Evolutionary conservation across 345 rosid species (phyloP).

Genomic region (Sonneratia alba): DNA sequence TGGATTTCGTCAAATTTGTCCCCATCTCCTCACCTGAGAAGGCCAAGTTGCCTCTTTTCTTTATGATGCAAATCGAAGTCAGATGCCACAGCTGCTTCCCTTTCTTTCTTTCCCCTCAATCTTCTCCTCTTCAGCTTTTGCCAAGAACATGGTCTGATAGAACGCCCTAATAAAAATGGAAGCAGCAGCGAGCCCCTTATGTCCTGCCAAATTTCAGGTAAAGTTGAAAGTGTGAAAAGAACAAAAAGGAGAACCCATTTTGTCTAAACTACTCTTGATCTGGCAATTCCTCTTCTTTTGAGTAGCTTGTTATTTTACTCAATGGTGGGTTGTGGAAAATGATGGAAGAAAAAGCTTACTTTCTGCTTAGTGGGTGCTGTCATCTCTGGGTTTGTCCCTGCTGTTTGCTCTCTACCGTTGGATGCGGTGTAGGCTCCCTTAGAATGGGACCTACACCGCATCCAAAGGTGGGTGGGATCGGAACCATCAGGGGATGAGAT

Average conservation of each 20-base stretch:
- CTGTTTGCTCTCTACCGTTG: too few relatives aligned
- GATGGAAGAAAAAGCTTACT: background rate
- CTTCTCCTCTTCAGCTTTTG: slow-evolving; percentile 16
- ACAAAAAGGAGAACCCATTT: background rate
- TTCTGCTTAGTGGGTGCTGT: background rate
- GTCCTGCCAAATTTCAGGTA: slow-evolving; percentile 32
- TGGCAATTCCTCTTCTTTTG: slow-evolving; percentile 9
- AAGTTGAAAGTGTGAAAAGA: slow-evolving; percentile 5
- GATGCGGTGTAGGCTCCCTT: too few relatives aligned
- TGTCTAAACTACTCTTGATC: slow-evolving; percentile 56
- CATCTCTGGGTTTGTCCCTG: background rate
- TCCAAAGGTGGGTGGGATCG: too few relatives aligned
- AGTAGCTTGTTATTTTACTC: background rate
- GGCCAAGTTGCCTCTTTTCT: slow-evolving; percentile 19
- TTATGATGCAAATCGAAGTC: too few relatives aligned
- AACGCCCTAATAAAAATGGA: slow-evolving; percentile 28
- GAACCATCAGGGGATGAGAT: too few relatives aligned
- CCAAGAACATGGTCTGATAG: slow-evolving; percentile 31
- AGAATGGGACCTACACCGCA: too few relatives aligned
- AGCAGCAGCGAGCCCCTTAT: slow-evolving; percentile 17
- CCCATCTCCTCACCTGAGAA: background rate
- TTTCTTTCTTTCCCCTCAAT: slow-evolving; percentile 5
- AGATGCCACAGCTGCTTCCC: slow-evolving; percentile 32
- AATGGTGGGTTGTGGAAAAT: background rate
- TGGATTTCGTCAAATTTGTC: too few relatives aligned